These are phyloP conservation scores for Erucastrum elatum DNA, from an alignment of 345 rosid genomes.

Conservation along the genomic window DNA sequence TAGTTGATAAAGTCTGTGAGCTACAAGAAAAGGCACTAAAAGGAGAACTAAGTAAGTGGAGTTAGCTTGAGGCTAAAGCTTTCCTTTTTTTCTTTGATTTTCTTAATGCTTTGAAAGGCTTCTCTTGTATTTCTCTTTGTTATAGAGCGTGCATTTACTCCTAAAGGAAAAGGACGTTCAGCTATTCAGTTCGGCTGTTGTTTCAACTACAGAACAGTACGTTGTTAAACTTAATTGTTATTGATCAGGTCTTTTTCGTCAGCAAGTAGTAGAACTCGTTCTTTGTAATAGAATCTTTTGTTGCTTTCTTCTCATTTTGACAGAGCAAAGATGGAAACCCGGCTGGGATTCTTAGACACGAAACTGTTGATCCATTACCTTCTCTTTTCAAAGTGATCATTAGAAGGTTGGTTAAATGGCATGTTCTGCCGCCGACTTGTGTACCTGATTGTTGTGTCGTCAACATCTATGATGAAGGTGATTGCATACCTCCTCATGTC, in stretches of 20 bases:
- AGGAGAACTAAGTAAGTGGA: conserved; percentile 23
- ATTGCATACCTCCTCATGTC: conserved; percentile 67
- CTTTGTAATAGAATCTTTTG: neutral
- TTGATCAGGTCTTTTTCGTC: neutral
- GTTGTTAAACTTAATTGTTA: neutral
- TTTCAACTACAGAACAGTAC: conserved; percentile 47
- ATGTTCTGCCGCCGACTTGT: conserved; percentile 52
- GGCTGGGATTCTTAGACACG: conserved; percentile 49
- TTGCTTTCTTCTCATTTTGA: neutral
- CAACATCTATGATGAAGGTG: conserved; percentile 64
- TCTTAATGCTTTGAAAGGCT: neutral
- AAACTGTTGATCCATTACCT: conserved; percentile 60
- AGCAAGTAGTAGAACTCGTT: neutral
- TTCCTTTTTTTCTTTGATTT: neutral
- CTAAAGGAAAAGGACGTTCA: conserved; percentile 58
- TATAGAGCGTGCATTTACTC: conserved; percentile 48
- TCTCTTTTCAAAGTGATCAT: conserved; percentile 49
- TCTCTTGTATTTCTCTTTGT: neutral
- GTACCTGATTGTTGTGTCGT: conserved; percentile 64
- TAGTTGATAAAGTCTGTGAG: conserved; percentile 46
- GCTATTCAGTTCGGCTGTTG: conserved; percentile 63
- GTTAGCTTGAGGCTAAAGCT: neutral
- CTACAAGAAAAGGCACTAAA: conserved; percentile 5
- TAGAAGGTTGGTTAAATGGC: conserved; percentile 56
- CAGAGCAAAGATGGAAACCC: conserved; percentile 56